A percentile compares a stretch with the other conserved stretches of the same genome.
These are phyloP conservation scores for Pyrus hybrid DNA, from an alignment of 331 rosid species.

Conservation along the genomic window DNA sequence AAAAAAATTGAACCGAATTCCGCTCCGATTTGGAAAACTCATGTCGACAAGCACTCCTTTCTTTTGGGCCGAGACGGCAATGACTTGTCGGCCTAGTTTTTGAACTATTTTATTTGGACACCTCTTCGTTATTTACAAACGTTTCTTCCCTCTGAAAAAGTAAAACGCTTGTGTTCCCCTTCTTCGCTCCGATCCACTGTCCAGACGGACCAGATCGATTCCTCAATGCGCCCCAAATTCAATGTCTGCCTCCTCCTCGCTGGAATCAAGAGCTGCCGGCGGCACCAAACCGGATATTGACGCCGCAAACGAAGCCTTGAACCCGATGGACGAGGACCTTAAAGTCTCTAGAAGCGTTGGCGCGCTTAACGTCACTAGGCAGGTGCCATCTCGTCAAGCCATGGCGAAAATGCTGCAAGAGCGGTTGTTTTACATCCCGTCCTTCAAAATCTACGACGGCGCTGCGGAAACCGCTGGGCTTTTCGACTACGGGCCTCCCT, in stretches of 20 bases:
- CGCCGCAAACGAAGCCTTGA: slow-evolving; percentile 51
- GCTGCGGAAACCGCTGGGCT: slow-evolving; percentile 52
- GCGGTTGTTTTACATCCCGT: slow-evolving; percentile 60
- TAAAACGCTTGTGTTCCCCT: too few relatives aligned
- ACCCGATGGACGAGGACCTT: slow-evolving; percentile 49
- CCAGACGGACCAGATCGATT: too few relatives aligned
- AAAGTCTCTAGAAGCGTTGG: slow-evolving; percentile 26
- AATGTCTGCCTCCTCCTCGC: background rate
- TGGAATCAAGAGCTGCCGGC: slow-evolving; percentile 48
- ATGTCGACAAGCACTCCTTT: too few relatives aligned
- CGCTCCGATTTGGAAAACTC: too few relatives aligned
- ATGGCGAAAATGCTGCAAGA: slow-evolving; percentile 71
- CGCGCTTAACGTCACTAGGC: slow-evolving; percentile 17
- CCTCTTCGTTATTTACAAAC: too few relatives aligned
- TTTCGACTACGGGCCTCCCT: slow-evolving; percentile 79
- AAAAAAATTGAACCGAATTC: too few relatives aligned
- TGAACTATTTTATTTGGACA: too few relatives aligned
- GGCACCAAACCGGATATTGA: slow-evolving; percentile 49
- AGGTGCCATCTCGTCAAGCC: slow-evolving; percentile 62
- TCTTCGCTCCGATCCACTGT: too few relatives aligned
- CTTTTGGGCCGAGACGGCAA: too few relatives aligned
- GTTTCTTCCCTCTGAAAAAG: too few relatives aligned
- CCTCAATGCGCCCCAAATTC: too few relatives aligned
- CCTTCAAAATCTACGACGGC: slow-evolving; percentile 77
- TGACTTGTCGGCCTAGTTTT: too few relatives aligned